Evolutionary conservation across 75 land plant species (phyloP).

Genomic region (Sequoiadendron giganteum): DNA sequence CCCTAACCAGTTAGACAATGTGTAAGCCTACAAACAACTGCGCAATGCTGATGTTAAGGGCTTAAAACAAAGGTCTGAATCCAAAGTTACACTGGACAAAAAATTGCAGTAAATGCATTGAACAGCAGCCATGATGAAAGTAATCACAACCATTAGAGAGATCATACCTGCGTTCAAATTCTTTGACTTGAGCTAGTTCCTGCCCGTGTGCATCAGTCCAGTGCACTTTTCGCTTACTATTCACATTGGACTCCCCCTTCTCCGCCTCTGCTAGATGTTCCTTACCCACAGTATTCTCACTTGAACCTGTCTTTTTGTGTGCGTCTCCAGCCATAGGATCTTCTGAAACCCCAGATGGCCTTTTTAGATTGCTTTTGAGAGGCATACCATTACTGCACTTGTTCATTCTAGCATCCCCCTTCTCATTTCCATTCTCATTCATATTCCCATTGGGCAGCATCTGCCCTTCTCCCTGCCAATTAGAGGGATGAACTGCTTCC

Average conservation of each 20-base stretch:
- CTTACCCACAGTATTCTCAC: not conserved
- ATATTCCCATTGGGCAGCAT: not conserved
- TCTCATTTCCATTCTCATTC: not conserved
- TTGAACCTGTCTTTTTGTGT: not conserved
- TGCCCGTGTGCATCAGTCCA: slow-evolving; percentile 16
- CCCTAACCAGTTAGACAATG: not conserved
- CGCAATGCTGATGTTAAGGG: not conserved
- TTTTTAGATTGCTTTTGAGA: slow-evolving; percentile 15
- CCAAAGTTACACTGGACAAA: not conserved
- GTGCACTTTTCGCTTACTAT: slow-evolving; percentile 10
- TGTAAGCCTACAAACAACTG: not conserved
- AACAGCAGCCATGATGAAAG: not conserved
- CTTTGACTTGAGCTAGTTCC: slow-evolving; percentile 14
- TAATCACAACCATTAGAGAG: not conserved
- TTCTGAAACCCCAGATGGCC: not conserved
- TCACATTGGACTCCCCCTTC: not conserved
- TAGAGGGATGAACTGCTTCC: slow-evolving; percentile 1
- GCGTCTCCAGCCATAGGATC: not conserved
- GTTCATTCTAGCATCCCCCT: not conserved
- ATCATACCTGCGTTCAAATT: slow-evolving; percentile 10
- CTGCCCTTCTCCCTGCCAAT: not conserved
- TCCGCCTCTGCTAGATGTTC: not conserved
- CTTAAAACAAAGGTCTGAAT: not conserved
- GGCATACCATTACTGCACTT: not conserved
- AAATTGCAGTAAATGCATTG: not conserved